Evolutionary conservation across 2,329 filamentous ascomycete species (phyloP), one percentile per base, ranked within the genome.

Genomic region (Pestalotiopsis sp.): DNA sequence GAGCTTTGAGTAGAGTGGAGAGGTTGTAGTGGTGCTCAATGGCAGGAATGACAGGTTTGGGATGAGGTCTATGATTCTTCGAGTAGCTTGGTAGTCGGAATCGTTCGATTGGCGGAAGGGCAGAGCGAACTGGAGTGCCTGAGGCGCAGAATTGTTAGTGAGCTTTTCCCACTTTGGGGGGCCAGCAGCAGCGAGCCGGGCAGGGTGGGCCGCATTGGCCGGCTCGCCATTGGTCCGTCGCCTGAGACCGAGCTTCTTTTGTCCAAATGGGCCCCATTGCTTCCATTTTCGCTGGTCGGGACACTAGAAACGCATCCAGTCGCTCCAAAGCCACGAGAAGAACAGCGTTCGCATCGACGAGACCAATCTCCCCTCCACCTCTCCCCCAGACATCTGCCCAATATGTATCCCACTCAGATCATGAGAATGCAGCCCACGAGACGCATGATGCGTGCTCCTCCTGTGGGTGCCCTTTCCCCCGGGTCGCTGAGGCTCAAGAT

Each of bases 391-490:
- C 23, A 59, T 17, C 36, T 61, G 66, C 68, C 66, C 84, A 87
- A 81, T 70, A 92, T 93, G 91, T 88, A 87, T 80, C 84, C 90
- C 78, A 90, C 91, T 78, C 85, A 86, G 76, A 83, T 87, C 79
- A 82, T 93, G 78, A 86, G 88, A 78, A 91, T 92, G 87, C 88
- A 90, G 81, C 88, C 89, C 74, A 90, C 89, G 73, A 83, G 83
- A 81, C 88, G 88, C 83, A 87, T 91, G 87, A 87, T 91, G 87
- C 84, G 85, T 80, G 90, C 92, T 75, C 82, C 93, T 78, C 93
- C 93, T 77, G 93, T 95, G 85, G 85, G 91, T 85, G 38, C 12
- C 58, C 49, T 66, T 59, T 69, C 45, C 72, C 62, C 67, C 52
- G 71, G 69, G 67, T 73, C 71, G 71, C 67, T 17, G 68, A 72